phyloP scores from a whole-genome alignment of 768 basidiomycete genomes.

The Tulasnella sp. region DNA sequence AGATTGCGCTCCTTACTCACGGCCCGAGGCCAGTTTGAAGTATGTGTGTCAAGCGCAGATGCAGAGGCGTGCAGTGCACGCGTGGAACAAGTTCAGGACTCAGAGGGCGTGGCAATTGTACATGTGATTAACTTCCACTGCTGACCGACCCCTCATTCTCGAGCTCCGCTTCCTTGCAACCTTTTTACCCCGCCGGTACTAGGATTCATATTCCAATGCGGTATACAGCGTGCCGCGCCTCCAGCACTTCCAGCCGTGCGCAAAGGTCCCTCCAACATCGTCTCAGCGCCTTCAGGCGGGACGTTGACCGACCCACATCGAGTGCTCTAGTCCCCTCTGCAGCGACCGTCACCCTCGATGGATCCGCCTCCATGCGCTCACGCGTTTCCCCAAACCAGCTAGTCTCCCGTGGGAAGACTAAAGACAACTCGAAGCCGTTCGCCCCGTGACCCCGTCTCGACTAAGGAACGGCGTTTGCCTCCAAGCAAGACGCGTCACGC shows the following conservation, averaged over 20 bases:
- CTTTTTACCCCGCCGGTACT: not conserved
- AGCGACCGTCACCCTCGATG: conserved; percentile 29
- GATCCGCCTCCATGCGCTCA: conserved; percentile 36
- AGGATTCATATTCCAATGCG: conserved; percentile 31
- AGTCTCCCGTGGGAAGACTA: too few species aligned
- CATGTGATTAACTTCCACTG: not conserved
- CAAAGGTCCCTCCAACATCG: conserved; percentile 34
- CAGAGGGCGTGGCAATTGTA: too few species aligned
- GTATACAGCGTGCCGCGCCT: conserved; percentile 43
- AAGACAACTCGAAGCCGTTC: too few species aligned
- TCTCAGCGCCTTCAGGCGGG: conserved; percentile 31
- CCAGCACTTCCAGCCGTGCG: conserved; percentile 26
- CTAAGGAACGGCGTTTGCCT: too few species aligned
- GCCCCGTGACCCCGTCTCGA: too few species aligned
- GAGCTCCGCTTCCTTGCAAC: conserved; percentile 34
- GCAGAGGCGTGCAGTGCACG: too few species aligned
- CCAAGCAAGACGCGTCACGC: conserved; percentile 2
- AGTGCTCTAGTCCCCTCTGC: conserved; percentile 32
- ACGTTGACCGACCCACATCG: conserved; percentile 38
- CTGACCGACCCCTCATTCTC: conserved; percentile 32
- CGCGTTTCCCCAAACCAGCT: too few species aligned
- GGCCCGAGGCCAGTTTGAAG: too few species aligned
- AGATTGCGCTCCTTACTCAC: too few species aligned
- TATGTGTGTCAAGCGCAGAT: too few species aligned
- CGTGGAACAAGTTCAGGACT: too few species aligned